Percentiles rank a stretch among this genome's conserved stretches.
Conservation (phyloP, 441 rosid genomes). For the Aleurites moluccanus region DNA sequence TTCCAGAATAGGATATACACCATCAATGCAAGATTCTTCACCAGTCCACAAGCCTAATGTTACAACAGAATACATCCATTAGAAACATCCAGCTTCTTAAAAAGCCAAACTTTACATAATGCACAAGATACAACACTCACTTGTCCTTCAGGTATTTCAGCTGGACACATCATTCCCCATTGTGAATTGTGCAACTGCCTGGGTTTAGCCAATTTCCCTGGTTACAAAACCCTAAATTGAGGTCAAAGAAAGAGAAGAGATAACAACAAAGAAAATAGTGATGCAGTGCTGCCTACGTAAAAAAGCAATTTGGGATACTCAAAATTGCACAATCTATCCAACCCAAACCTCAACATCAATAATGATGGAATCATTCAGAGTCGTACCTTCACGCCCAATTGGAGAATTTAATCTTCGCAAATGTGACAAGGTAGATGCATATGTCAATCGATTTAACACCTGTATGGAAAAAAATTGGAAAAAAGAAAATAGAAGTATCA, state of each 20-base stretch:
- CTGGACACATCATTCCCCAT: slow-evolving; percentile 99
- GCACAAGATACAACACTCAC: slow-evolving; percentile 36
- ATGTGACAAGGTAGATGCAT: slow-evolving; percentile 97
- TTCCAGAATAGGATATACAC: slow-evolving; percentile 88
- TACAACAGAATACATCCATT: slow-evolving; percentile 8
- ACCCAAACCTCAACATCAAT: not conserved
- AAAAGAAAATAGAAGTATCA: not conserved
- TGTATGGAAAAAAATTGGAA: slow-evolving; percentile 18
- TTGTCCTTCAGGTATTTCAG: slow-evolving; percentile 99
- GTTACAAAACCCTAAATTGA: slow-evolving; percentile 21
- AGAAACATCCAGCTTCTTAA: slow-evolving; percentile 1
- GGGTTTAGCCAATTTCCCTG: slow-evolving; percentile 98
- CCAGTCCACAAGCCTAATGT: slow-evolving; percentile 99
- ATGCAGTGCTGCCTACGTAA: slow-evolving; percentile 4
- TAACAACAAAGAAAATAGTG: not conserved
- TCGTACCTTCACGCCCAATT: slow-evolving; percentile 93
- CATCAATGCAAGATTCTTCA: slow-evolving; percentile 97
- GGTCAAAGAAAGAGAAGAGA: slow-evolving; percentile 4
- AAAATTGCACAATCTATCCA: slow-evolving; percentile 9
- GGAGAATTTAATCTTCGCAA: slow-evolving; percentile 97
- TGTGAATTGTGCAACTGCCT: slow-evolving; percentile 98
- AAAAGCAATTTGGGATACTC: no score
- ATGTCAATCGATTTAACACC: slow-evolving; percentile 97
- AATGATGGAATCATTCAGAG: slow-evolving; percentile 7
- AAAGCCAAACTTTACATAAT: not conserved